Percentiles rank a stretch among this genome's conserved stretches.
These are phyloP conservation scores for Phytopythium chamaehyphon DNA, from an alignment of 352 stramenopile genomes.

Conservation along the genomic window DNA sequence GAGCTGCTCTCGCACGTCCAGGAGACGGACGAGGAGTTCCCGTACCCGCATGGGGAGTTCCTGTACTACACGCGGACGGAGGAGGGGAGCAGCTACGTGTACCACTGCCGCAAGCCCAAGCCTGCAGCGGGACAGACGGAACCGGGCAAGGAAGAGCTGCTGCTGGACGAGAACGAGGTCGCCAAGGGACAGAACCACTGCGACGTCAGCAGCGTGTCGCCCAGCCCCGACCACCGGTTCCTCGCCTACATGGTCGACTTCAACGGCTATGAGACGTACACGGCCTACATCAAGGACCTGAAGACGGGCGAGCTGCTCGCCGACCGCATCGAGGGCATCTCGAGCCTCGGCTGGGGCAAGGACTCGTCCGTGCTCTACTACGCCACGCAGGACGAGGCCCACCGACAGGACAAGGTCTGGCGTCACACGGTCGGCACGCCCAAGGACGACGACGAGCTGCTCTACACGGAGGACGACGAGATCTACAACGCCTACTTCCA, in stretches of 20 bases:
- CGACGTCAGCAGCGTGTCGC: slow-evolving; percentile 66
- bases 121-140: slow-evolving; percentile 28
- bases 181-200: slow-evolving; percentile 84
- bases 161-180: slow-evolving; percentile 94
- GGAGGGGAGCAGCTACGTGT: slow-evolving; percentile 81
- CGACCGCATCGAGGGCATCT: slow-evolving; percentile 83
- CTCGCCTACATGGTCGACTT: slow-evolving; percentile 95
- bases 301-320: slow-evolving; percentile 55
- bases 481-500: slow-evolving; percentile 90
- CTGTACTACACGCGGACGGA: slow-evolving; percentile 89
- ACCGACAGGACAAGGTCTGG: slow-evolving; percentile 94
- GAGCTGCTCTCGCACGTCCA: slow-evolving; percentile 91
- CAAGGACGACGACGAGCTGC: slow-evolving; percentile 71
- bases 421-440: slow-evolving; percentile 79
- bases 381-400: slow-evolving; percentile 86
- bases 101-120: slow-evolving; percentile 76
- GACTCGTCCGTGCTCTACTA: slow-evolving; percentile 94
- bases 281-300: slow-evolving; percentile 87
- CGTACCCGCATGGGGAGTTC: slow-evolving; percentile 76
- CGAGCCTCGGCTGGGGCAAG: slow-evolving; percentile 88
- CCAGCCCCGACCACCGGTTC: slow-evolving; percentile 88
- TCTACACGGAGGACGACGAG: slow-evolving; percentile 95
- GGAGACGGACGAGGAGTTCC: slow-evolving; percentile 83
- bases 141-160: slow-evolving; percentile 78
- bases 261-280: slow-evolving; percentile 93